Evolutionary conservation across 2,329 filamentous ascomycete species (phyloP).

Genomic region (Aspergillus uvarum): DNA sequence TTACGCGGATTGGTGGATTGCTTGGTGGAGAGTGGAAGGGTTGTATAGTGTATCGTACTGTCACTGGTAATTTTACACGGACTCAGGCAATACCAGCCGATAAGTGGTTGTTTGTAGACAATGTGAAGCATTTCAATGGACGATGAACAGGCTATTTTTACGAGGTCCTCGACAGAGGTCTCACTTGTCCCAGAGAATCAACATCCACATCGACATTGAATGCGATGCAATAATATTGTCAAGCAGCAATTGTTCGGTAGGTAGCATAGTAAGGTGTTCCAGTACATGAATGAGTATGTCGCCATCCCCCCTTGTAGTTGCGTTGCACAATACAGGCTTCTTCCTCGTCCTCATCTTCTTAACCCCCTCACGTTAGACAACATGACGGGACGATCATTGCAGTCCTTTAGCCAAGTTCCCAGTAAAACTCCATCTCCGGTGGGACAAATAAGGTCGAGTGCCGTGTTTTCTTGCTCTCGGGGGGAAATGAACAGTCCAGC

Average conservation of each 20-base stretch:
- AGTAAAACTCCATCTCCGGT: neutral
- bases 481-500: neutral
- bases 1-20: constrained; percentile 9
- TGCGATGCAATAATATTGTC: no score
- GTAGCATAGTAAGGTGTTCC: no score
- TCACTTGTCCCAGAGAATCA: neutral
- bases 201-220: no score
- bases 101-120: no score
- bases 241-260: no score
- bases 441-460: neutral
- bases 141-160: neutral
- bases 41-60: neutral
- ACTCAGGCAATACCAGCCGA: neutral
- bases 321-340: neutral
- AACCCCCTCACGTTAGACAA: neutral
- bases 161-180: neutral
- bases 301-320: neutral
- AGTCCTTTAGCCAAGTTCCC: no score
- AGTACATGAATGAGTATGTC: neutral
- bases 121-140: no score
- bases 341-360: neutral
- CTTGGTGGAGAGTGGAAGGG: constrained; percentile 1
- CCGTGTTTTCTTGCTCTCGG: neutral
- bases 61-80: neutral
- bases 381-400: no score